phyloP scores from a whole-genome alignment of 2,329 filamentous ascomycete genomes.

The Fusarium domesticum region DNA sequence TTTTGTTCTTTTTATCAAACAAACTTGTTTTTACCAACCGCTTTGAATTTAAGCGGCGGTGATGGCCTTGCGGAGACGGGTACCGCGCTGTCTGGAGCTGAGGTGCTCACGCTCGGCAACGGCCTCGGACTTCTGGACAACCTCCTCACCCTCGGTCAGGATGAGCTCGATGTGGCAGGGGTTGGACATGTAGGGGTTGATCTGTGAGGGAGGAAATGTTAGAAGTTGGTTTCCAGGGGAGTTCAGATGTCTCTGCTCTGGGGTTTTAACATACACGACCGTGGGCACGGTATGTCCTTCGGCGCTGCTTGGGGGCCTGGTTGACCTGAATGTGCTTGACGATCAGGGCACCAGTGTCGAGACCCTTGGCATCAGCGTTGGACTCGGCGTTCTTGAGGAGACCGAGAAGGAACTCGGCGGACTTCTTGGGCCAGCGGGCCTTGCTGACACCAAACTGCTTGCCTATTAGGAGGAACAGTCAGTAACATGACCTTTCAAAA shows the following conservation, averaged over 20 bases:
- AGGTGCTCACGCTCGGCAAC: conserved; percentile 70
- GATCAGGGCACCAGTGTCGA: conserved; percentile 94
- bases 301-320: conserved; percentile 99
- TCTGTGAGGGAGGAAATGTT: too few species aligned
- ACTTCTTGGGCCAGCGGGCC: conserved; percentile 99
- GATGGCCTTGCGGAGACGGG: conserved; percentile 61
- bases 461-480: conserved; percentile 53
- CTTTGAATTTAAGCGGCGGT: conserved; percentile 62
- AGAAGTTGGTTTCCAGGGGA: too few species aligned
- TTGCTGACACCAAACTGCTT: conserved; percentile 98
- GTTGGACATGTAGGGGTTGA: conserved; percentile 99
- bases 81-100: conserved; percentile 88
- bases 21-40: conserved; percentile 12
- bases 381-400: conserved; percentile 97
- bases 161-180: conserved; percentile 99
- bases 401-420: conserved; percentile 93
- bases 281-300: conserved; percentile 99
- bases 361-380: conserved; percentile 95
- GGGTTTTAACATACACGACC: conserved; percentile 77
- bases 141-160: conserved; percentile 95
- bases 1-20: conserved; percentile 20
- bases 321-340: conserved; percentile 99
- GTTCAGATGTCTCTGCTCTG: conserved; percentile 7
- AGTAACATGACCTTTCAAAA: conserved; percentile 25
- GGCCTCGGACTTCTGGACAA: conserved; percentile 93